phyloP scores from a whole-genome alignment of 345 rosid genomes.

The Populus nigra region DNA sequence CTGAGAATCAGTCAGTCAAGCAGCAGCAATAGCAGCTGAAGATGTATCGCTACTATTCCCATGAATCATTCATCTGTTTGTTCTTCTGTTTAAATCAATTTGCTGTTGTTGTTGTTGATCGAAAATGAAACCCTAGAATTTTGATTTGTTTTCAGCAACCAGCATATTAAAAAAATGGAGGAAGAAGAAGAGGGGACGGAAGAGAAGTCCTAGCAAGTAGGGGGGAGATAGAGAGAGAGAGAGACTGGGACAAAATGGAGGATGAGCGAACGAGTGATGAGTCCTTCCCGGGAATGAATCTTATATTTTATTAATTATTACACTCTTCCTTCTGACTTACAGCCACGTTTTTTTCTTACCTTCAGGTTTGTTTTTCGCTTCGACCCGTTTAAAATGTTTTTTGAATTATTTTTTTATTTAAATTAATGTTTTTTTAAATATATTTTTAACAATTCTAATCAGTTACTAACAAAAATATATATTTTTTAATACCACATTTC shows the following conservation, averaged over 20 bases:
- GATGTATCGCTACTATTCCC: not conserved
- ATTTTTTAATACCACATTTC: too few relatives aligned
- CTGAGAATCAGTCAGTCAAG: slow-evolving; percentile 1
- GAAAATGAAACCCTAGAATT: not conserved
- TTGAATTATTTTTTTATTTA: too few relatives aligned
- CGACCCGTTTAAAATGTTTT: not conserved
- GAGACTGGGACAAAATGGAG: not conserved
- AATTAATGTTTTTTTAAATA: too few relatives aligned
- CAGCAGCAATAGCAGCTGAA: slow-evolving; percentile 6
- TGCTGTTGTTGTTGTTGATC: not conserved
- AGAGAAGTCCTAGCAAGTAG: not conserved
- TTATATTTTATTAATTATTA: not conserved
- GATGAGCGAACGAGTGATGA: not conserved
- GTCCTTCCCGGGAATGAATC: not conserved
- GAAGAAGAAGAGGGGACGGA: not conserved
- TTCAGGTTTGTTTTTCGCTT: too few relatives aligned
- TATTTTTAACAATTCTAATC: too few relatives aligned
- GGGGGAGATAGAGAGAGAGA: not conserved
- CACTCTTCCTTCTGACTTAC: too few relatives aligned
- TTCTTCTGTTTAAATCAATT: not conserved
- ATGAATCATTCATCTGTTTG: not conserved
- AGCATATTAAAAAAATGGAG: not conserved
- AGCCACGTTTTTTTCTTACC: too few relatives aligned
- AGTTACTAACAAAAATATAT: too few relatives aligned
- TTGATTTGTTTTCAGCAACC: not conserved